These are phyloP conservation scores for Blastocystis sp. DNA, from an alignment of 352 stramenopile species.

Conservation along the genomic window DNA sequence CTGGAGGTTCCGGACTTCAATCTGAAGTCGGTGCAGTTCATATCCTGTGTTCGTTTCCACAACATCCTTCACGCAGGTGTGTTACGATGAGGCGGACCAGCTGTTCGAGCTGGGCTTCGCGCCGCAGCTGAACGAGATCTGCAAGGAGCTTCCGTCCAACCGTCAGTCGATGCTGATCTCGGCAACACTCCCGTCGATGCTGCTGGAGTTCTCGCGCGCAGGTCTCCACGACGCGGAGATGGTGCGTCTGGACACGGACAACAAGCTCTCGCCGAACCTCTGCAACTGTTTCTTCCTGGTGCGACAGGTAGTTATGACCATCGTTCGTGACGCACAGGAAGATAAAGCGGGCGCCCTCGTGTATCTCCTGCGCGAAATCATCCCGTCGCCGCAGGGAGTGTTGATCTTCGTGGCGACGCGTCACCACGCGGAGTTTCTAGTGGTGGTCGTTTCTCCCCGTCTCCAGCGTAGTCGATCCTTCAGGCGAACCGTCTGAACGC, in stretches of 20 bases:
- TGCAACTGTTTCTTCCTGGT: conserved; percentile 91
- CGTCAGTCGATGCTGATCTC: conserved; percentile 82
- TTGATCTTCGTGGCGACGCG: conserved; percentile 94
- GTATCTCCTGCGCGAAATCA: conserved; percentile 86
- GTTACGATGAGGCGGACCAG: conserved; percentile 97
- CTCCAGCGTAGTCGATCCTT: conserved; percentile 28
- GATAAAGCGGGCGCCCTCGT: conserved; percentile 75
- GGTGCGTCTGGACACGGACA: conserved; percentile 91
- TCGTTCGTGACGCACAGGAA: neutral
- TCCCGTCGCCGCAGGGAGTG: conserved; percentile 78
- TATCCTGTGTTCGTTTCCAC: conserved; percentile 57
- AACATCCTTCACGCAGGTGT: conserved; percentile 59
- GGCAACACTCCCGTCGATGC: conserved; percentile 86
- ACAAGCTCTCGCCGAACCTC: conserved; percentile 91
- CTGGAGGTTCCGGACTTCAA: conserved; percentile 76
- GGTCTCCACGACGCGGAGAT: conserved; percentile 88
- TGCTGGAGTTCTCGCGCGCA: conserved; percentile 93
- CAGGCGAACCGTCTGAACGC: conserved; percentile 64
- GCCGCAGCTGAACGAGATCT: conserved; percentile 76
- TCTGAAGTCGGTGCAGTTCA: conserved; percentile 77
- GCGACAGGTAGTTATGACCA: conserved; percentile 58
- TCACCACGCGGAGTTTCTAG: conserved; percentile 95
- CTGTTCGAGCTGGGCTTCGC: conserved; percentile 99
- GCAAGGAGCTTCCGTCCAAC: conserved; percentile 57
- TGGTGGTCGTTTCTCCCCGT: conserved; percentile 74